Percentiles rank a stretch among this genome's conserved stretches.
These are phyloP conservation scores for Macrolepiota albuminosa DNA, from an alignment of 768 basidiomycete species.

Conservation along the genomic window DNA sequence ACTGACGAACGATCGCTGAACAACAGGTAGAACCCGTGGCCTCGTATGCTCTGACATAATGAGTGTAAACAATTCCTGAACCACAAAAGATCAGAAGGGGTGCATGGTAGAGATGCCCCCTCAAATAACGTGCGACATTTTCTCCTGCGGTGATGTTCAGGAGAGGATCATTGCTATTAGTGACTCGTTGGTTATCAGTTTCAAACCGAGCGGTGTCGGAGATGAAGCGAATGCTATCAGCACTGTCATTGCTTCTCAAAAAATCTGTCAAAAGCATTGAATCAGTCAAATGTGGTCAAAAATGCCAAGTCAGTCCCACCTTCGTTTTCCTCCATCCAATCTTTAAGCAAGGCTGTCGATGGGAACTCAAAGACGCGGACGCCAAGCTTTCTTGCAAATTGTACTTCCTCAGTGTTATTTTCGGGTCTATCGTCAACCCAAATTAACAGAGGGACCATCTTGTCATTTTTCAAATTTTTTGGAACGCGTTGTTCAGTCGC, in stretches of 20 bases:
- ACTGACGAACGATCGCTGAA: slow-evolving; percentile 7
- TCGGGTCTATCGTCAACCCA: slow-evolving; percentile 23
- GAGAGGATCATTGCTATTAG: neutral
- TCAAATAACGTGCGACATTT: slow-evolving; percentile 18
- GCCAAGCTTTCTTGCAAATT: slow-evolving; percentile 14
- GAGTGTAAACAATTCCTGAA: slow-evolving; percentile 13
- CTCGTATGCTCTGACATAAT: slow-evolving; percentile 15
- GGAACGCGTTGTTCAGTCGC: neutral
- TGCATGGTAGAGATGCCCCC: slow-evolving; percentile 16
- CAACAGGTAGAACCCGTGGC: slow-evolving; percentile 17
- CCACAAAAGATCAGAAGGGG: slow-evolving; percentile 24
- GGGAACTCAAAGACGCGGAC: slow-evolving; percentile 19
- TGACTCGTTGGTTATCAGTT: neutral
- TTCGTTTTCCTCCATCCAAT: slow-evolving; percentile 23
- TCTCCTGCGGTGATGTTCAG: slow-evolving; percentile 19
- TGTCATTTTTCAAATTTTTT: neutral
- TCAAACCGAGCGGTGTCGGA: slow-evolving; percentile 19
- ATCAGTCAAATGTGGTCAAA: neutral
- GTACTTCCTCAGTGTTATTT: slow-evolving; percentile 13
- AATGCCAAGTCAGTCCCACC: slow-evolving; percentile 9
- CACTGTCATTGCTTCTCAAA: slow-evolving; percentile 12
- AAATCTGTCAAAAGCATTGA: slow-evolving; percentile 10
- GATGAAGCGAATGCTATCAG: slow-evolving; percentile 19
- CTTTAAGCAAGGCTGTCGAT: slow-evolving; percentile 19
- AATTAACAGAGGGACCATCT: slow-evolving; percentile 17